These are phyloP conservation scores for Nepenthes alata DNA, from an alignment of 179 eudicot genomes.

Conservation along the genomic window DNA sequence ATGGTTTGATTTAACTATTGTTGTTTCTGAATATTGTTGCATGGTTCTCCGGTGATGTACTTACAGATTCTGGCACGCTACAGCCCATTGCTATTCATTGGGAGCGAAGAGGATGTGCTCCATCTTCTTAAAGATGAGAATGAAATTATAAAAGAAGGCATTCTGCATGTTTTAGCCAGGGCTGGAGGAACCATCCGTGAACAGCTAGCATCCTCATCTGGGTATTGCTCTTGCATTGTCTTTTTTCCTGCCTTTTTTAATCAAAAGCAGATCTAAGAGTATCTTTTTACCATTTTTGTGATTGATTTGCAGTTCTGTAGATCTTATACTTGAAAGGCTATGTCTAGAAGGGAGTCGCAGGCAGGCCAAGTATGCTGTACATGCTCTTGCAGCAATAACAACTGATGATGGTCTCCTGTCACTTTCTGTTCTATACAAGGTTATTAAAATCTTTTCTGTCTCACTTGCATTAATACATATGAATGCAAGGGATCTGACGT, in stretches of 20 bases:
- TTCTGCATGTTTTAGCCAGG: conserved; percentile 87
- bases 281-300: conserved; percentile 3
- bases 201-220: conserved; percentile 73
- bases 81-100: conserved; percentile 62
- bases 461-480: neutral
- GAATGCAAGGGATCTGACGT: neutral
- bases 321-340: conserved; percentile 79
- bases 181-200: conserved; percentile 94
- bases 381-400: conserved; percentile 89
- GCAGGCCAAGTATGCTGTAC: conserved; percentile 98
- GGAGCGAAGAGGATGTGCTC: conserved; percentile 74
- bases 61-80: conserved; percentile 86
- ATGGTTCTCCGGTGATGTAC: conserved; percentile 5
- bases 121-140: conserved; percentile 80
- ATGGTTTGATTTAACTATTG: neutral
- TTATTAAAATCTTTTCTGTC: conserved; percentile 13
- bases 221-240: conserved; percentile 28
- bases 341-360: conserved; percentile 93
- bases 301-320: conserved; percentile 60
- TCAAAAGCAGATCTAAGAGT: neutral
- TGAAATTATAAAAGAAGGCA: conserved; percentile 88
- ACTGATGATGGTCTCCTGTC: conserved; percentile 95
- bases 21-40: neutral
- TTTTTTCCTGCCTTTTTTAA: conserved; percentile 4
- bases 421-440: conserved; percentile 96